Conservation (phyloP, 73 alveolate genomes). For the Tetrahymena borealis region DNA sequence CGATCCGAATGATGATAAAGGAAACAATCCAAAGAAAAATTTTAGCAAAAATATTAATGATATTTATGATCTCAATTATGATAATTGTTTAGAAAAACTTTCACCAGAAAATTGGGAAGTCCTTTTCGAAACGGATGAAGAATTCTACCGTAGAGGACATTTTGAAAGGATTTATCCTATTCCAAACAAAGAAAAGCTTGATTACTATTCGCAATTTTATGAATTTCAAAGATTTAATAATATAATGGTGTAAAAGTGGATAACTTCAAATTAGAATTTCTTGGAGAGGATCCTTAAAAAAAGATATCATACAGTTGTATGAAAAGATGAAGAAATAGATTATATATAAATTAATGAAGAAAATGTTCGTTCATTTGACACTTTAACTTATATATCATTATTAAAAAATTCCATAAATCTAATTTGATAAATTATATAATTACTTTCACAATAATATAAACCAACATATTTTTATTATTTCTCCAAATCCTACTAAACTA, state of each 20-base stretch:
- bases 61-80: background rate
- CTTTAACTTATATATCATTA: no score
- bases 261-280: background rate
- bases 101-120: constrained; percentile 7
- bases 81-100: constrained; percentile 15
- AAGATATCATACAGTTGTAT: background rate
- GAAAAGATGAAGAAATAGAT: background rate
- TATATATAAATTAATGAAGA: background rate
- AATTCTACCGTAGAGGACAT: constrained; percentile 15
- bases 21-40: background rate
- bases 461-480: no score
- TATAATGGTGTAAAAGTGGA: background rate
- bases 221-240: constrained; percentile 38
- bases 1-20: background rate
- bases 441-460: no score
- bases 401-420: no score
- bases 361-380: no score
- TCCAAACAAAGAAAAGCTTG: constrained; percentile 6
- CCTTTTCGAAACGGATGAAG: constrained; percentile 22
- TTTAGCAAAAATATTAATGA: constrained; percentile 19
- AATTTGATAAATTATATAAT: no score
- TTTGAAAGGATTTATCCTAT: constrained; percentile 28
- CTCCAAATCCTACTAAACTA: no score
- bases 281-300: background rate
- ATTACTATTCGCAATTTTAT: constrained; percentile 14